Evolutionary conservation across 306 rosid genomes (phyloP).

Genomic region (Gleditsia sinensis): DNA sequence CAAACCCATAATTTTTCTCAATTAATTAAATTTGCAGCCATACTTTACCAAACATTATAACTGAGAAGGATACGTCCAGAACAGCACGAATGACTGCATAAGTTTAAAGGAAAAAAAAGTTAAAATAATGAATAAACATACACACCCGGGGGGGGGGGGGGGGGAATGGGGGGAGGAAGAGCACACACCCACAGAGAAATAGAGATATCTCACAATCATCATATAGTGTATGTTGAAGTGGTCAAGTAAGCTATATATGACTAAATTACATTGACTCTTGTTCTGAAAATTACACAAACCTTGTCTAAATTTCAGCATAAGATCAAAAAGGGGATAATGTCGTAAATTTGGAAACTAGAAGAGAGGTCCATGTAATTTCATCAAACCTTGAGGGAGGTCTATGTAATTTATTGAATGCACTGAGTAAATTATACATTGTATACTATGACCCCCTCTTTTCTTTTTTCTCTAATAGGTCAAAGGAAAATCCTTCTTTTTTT

Average conservation of each 20-base stretch:
- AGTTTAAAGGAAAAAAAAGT: slow-evolving; percentile 9
- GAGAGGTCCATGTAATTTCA: background rate
- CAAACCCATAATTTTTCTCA: too few relatives aligned
- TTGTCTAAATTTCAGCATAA: background rate
- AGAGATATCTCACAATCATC: background rate
- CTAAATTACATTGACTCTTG: background rate
- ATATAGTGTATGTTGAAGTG: slow-evolving; percentile 20
- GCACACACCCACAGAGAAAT: background rate
- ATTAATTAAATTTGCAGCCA: slow-evolving; percentile 20
- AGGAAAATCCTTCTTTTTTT: too few relatives aligned
- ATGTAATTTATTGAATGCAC: background rate
- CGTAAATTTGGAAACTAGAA: background rate
- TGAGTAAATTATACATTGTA: background rate
- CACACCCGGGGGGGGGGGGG: background rate
- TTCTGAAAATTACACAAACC: background rate
- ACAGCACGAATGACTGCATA: slow-evolving; percentile 97
- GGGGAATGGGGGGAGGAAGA: background rate
- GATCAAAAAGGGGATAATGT: background rate
- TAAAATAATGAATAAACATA: slow-evolving; percentile 1
- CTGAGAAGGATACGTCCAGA: slow-evolving; percentile 94
- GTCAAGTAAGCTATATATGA: background rate
- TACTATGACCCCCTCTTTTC: too few relatives aligned
- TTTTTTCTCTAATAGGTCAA: too few relatives aligned
- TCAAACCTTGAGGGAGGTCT: background rate
- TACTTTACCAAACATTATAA: slow-evolving; percentile 18